These are phyloP conservation scores for Talaromyces sp. DNA, from an alignment of 2,329 filamentous ascomycete species.

Conservation along the genomic window DNA sequence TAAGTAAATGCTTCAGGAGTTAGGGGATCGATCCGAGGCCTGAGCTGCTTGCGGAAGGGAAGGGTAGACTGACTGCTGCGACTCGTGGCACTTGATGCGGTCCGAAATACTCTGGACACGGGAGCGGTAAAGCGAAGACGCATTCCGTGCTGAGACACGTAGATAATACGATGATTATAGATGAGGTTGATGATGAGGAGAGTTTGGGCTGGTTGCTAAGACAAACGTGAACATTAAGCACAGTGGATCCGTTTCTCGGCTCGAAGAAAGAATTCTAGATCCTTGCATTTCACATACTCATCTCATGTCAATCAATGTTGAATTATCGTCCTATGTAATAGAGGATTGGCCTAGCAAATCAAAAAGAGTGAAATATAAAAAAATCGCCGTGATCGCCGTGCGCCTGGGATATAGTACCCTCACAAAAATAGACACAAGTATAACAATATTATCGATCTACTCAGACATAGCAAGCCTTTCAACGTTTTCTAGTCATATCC, in stretches of 20 bases:
- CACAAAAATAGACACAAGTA: neutral
- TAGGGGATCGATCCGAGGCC: neutral
- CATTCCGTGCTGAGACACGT: neutral
- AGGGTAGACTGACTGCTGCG: neutral
- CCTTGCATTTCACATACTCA: neutral
- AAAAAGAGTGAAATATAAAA: neutral
- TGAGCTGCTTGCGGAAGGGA: neutral
- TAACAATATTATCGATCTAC: constrained; percentile 3
- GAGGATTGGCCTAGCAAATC: neutral
- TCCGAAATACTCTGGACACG: neutral
- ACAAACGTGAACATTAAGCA: neutral
- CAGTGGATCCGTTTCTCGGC: neutral
- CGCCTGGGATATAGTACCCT: constrained; percentile 6
- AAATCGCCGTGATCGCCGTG: constrained; percentile 1
- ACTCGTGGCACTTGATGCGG: neutral
- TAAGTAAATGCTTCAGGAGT: constrained; percentile 10
- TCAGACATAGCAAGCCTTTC: neutral
- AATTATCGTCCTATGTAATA: constrained; percentile 3
- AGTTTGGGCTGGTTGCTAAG: neutral
- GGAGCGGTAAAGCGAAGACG: neutral
- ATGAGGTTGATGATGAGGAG: neutral
- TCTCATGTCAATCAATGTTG: neutral
- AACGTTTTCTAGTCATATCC: constrained; percentile 7
- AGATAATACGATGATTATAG: neutral
- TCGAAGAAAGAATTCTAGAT: neutral